phyloP scores from a whole-genome alignment of 2,329 filamentous ascomycete genomes.

The Apiospora kogelbergensis region DNA sequence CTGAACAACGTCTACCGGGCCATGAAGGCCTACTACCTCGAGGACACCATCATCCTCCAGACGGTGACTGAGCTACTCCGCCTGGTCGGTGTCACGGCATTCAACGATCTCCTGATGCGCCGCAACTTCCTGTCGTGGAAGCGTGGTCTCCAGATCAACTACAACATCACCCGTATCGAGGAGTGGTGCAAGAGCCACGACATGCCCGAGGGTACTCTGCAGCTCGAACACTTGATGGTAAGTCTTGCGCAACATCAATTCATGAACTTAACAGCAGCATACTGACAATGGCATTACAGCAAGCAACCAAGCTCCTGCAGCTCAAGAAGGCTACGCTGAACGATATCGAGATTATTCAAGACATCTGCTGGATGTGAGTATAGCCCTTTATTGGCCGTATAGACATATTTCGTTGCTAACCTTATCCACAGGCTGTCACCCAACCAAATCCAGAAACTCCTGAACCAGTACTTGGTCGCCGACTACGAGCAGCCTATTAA shows the following conservation, averaged over 20 bases:
- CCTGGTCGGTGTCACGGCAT: conserved; percentile 93
- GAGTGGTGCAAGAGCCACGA: conserved; percentile 99
- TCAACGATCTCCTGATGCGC: conserved; percentile 97
- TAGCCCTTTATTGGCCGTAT: conserved; percentile 7
- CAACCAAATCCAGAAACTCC: conserved; percentile 97
- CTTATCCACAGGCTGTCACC: conserved; percentile 72
- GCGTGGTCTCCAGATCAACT: conserved; percentile 98
- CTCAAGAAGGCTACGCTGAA: conserved; percentile 98
- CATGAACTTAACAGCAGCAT: background rate
- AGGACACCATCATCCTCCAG: conserved; percentile 94
- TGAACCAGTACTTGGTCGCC: conserved; percentile 97
- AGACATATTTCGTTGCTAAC: conserved; percentile 15
- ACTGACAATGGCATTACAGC: conserved; percentile 44
- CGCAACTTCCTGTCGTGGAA: conserved; percentile 99
- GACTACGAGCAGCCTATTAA: conserved; percentile 99
- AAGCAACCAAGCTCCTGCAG: conserved; percentile 97
- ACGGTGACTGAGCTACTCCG: conserved; percentile 91
- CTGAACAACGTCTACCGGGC: conserved; percentile 97
- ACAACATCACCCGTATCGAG: conserved; percentile 98
- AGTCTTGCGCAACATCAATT: conserved; percentile 24
- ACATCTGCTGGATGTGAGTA: conserved; percentile 99
- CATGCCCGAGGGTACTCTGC: conserved; percentile 96
- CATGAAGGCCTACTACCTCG: conserved; percentile 98
- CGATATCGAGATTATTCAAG: conserved; percentile 99
- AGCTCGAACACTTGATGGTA: conserved; percentile 97